Percentiles rank a stretch among this genome's conserved stretches.
These are phyloP conservation scores for Ganoderma resinaceum DNA, from an alignment of 1,284 basidiomycete genomes.

Conservation along the genomic window DNA sequence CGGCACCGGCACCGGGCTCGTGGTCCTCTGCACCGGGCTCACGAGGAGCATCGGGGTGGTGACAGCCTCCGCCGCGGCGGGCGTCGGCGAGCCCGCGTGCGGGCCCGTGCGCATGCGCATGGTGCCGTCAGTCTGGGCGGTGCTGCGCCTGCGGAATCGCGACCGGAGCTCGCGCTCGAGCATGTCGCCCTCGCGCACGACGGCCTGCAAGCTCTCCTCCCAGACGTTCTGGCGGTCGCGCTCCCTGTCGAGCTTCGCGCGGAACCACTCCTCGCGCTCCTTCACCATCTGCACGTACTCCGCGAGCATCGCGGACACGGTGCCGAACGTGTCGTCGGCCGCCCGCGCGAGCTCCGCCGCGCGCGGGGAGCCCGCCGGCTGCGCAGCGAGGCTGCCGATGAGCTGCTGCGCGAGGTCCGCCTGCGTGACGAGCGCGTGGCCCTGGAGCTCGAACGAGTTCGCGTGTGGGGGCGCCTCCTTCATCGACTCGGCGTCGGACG, in stretches of 20 bases:
- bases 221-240: constrained; percentile 81
- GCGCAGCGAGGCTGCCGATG: constrained; percentile 56
- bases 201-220: constrained; percentile 91
- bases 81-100: constrained; percentile 29
- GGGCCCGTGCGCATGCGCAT: constrained; percentile 37
- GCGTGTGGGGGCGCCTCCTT: constrained; percentile 69
- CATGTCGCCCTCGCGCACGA: constrained; percentile 87
- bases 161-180: constrained; percentile 83
- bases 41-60: constrained; percentile 18
- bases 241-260: constrained; percentile 68
- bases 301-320: constrained; percentile 65
- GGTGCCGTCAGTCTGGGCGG: constrained; percentile 42
- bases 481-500: constrained; percentile 52
- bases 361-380: constrained; percentile 44
- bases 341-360: constrained; percentile 62
- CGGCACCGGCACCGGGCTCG: constrained; percentile 1
- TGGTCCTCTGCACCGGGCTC: not conserved
- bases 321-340: constrained; percentile 67
- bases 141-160: constrained; percentile 64
- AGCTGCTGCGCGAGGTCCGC: constrained; percentile 81
- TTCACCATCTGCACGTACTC: constrained; percentile 79
- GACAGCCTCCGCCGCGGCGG: not conserved
- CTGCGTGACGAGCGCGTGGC: constrained; percentile 80
- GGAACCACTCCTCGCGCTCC: constrained; percentile 88
- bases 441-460: constrained; percentile 74